Percentiles rank a stretch among this genome's conserved stretches.
These are phyloP conservation scores for Parachaetomium inaequale DNA, from an alignment of 495 filamentous ascomycete genomes.

Conservation along the genomic window DNA sequence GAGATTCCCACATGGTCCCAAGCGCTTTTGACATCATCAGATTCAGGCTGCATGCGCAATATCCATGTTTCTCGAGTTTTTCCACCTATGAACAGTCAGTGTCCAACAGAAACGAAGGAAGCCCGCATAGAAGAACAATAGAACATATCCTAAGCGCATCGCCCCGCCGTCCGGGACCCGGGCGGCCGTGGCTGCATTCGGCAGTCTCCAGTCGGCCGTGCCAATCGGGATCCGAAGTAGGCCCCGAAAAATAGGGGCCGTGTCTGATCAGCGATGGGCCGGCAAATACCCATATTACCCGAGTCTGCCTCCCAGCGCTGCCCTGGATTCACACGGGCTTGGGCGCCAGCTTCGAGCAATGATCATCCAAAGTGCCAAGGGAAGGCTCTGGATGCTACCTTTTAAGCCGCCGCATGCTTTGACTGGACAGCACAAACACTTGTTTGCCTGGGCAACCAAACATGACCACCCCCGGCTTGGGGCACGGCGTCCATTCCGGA, in stretches of 20 bases:
- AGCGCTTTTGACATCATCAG: not conserved
- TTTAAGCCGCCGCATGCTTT: conserved; percentile 13
- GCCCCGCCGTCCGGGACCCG: conserved; percentile 12
- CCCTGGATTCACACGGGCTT: conserved; percentile 17
- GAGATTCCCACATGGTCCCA: not conserved
- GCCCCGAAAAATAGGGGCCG: conserved; percentile 7
- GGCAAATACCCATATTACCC: conserved; percentile 37
- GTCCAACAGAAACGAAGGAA: conserved; percentile 1
- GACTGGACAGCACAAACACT: not conserved
- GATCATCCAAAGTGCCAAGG: conserved; percentile 37
- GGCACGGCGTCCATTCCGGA: conserved; percentile 17
- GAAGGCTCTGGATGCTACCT: not conserved
- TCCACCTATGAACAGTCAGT: conserved; percentile 4
- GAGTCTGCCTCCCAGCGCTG: conserved; percentile 23
- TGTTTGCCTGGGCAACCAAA: conserved; percentile 4
- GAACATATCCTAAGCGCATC: not conserved
- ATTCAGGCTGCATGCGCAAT: not conserved
- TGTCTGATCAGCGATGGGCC: conserved; percentile 24
- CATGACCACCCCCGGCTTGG: not conserved
- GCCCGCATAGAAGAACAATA: not conserved
- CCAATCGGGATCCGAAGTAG: conserved; percentile 26
- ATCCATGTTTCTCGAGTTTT: not conserved
- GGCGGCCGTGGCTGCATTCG: conserved; percentile 29
- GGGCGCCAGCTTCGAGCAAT: not conserved
- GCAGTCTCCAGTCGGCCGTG: conserved; percentile 18